These are phyloP conservation scores for Bauhinia variegata DNA, from an alignment of 306 rosid species.

Conservation along the genomic window DNA sequence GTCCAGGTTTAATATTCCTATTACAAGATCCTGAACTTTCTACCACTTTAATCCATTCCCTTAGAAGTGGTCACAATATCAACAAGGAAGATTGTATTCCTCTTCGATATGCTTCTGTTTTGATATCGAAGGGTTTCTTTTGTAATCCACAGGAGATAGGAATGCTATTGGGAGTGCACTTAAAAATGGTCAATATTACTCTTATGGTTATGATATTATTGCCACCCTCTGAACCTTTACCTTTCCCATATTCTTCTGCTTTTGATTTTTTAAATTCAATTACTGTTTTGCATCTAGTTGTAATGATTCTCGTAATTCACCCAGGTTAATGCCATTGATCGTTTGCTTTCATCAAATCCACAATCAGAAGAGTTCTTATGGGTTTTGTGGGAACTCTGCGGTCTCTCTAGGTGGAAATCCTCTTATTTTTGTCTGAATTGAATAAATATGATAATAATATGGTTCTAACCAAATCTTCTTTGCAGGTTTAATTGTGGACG, in stretches of 20 bases:
- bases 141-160: constrained; percentile 81
- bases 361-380: constrained; percentile 88
- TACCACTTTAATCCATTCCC: constrained; percentile 69
- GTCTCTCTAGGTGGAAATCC: constrained; percentile 74
- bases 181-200: constrained; percentile 81
- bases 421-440: constrained; percentile 28
- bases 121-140: constrained; percentile 86
- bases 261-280: not conserved
- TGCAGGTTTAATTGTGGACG: constrained; percentile 95
- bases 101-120: constrained; percentile 86
- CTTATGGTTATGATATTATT: not conserved
- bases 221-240: no score
- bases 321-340: constrained; percentile 86
- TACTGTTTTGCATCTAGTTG: constrained; percentile 30
- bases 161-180: constrained; percentile 71
- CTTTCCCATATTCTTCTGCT: not conserved
- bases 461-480: constrained; percentile 40
- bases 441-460: constrained; percentile 32
- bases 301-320: constrained; percentile 33
- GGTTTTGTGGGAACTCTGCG: constrained; percentile 93
- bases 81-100: constrained; percentile 79
- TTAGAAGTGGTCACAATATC: constrained; percentile 64
- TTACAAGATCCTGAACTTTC: constrained; percentile 86
- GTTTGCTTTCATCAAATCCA: constrained; percentile 72
- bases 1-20: constrained; percentile 81